Evolutionary conservation across 495 filamentous ascomycete species (phyloP).

Genomic region (Aspergillus sclerotioniger): DNA sequence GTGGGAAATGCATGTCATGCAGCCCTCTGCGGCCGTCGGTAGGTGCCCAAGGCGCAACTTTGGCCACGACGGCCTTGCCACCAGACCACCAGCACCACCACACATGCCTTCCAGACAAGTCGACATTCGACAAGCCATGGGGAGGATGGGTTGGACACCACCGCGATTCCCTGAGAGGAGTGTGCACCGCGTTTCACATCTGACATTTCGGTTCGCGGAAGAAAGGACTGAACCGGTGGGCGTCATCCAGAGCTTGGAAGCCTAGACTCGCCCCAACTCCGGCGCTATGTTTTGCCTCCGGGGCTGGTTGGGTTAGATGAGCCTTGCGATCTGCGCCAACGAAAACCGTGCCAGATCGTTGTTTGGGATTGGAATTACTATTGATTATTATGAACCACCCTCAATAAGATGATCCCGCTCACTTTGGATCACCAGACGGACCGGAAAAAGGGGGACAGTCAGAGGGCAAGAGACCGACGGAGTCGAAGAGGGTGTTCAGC

Average conservation of each 20-base stretch:
- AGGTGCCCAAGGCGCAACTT: slow-evolving; percentile 11
- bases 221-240: slow-evolving; percentile 1
- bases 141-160: too few relatives aligned
- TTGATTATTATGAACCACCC: neutral
- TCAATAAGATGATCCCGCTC: neutral
- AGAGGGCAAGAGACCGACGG: neutral
- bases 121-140: too few relatives aligned
- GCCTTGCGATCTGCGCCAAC: slow-evolving; percentile 10
- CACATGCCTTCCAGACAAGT: too few relatives aligned
- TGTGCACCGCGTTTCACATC: too few relatives aligned
- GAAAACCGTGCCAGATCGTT: slow-evolving; percentile 1
- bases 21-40: slow-evolving; percentile 10
- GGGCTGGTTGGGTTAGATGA: slow-evolving; percentile 10
- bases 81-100: too few relatives aligned
- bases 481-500: neutral
- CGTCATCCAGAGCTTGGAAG: neutral
- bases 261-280: slow-evolving; percentile 1
- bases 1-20: slow-evolving; percentile 17
- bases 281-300: slow-evolving; percentile 15
- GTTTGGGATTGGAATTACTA: slow-evolving; percentile 1
- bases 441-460: neutral
- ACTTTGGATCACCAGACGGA: neutral
- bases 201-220: neutral
- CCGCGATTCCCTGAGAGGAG: too few relatives aligned
- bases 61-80: neutral